Percentiles rank a stretch among this genome's conserved stretches.
Conservation (phyloP, 2,329 filamentous ascomycete genomes). For the Sclerotinia subarctica region DNA sequence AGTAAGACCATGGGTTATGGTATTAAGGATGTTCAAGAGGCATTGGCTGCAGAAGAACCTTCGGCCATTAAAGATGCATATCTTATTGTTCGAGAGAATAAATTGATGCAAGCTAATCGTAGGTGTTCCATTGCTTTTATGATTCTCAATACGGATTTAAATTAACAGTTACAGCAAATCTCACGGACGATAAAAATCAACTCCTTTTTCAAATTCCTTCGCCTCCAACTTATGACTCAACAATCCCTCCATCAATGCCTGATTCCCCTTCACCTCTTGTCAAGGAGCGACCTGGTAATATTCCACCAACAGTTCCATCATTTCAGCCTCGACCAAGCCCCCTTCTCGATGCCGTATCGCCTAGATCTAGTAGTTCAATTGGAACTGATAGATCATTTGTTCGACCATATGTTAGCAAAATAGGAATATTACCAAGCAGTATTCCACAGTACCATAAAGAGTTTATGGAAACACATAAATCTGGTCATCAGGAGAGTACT, state of each 20-base stretch:
- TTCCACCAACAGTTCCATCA: conserved; percentile 11
- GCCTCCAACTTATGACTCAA: conserved; percentile 49
- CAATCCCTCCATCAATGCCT: conserved; percentile 13
- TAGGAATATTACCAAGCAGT: conserved; percentile 88
- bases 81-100: conserved; percentile 95
- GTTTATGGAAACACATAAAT: conserved; percentile 72
- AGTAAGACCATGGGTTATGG: conserved; percentile 98
- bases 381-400: conserved; percentile 35
- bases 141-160: not conserved
- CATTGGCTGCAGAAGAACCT: conserved; percentile 84
- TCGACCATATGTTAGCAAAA: conserved; percentile 62
- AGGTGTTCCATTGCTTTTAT: conserved; percentile 44
- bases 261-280: conserved; percentile 6
- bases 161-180: conserved; percentile 34
- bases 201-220: conserved; percentile 53
- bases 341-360: conserved; percentile 35
- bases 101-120: conserved; percentile 94
- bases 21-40: conserved; percentile 91
- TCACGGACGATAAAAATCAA: conserved; percentile 37
- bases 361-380: conserved; percentile 36
- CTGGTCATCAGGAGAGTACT: conserved; percentile 46
- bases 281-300: conserved; percentile 17
- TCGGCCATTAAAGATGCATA: conserved; percentile 99
- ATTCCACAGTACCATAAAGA: conserved; percentile 87
- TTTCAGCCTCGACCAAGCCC: conserved; percentile 28